Base-by-base conservation (phyloP, 768 basidiomycete species). In the Leccinum rimulosum region DNA sequence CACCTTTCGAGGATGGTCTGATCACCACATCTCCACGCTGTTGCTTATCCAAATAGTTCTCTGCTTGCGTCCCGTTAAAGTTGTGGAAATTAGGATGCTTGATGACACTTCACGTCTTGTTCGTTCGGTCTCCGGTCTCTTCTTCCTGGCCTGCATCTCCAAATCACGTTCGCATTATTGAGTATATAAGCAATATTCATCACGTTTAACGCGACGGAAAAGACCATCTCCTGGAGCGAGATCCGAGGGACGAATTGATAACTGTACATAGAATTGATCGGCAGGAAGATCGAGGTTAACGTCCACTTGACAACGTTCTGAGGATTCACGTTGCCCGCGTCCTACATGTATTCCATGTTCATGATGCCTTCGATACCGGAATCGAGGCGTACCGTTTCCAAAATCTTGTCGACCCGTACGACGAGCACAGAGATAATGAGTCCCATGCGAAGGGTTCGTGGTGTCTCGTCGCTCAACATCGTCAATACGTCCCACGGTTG, bases 1-100 rank as follows among this genome's bases (percentile, higher is more conserved):
- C 76, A 15, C 96, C 96, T 73, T 95, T 95, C 4, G 95, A 98
- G 15, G 94, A 96, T 1, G 97, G 97, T 49, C 97, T 80, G 62
- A 99, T 94, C 47, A 98, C 91, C 40, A 96, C 95, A 72, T 98
- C 96, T 10, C 97, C 97, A n/a, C 93, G 85, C 66, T 95, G 93
- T 70, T 93, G 91, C 64, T 87, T 87, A 64, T 93, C 90, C 60
- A 99, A 79, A 70, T 89, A 91, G 38, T 86, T 81, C 74, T 98
- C 97, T 1, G 97, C 95, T 65, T 97, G 89, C 14, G 82, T 77
- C 7, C 91, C 86, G 63, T 93, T 95, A 80, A 96, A 87, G 68
- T 97, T 93, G 70, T 95, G 91, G 84, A 98, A 99, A 73, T 96
- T 95, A 3, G 96, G 97, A 72, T 99, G 97, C 71, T 97, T 94